Evolutionary conservation across 2,329 filamentous ascomycete species (phyloP).

Genomic region (Hypoxylon sp.): DNA sequence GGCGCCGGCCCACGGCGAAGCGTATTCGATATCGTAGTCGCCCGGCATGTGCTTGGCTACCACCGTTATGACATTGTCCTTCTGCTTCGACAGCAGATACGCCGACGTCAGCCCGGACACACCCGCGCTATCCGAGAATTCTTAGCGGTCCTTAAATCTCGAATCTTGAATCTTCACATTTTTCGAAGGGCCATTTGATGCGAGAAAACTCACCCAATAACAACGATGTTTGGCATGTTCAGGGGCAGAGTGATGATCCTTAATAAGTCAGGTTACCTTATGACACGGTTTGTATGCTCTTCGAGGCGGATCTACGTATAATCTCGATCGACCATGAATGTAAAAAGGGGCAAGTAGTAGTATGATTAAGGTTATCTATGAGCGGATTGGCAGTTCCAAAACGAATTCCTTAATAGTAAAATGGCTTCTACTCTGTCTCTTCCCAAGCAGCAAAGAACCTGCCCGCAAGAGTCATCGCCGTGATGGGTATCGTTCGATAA

Average conservation of each 20-base stretch:
- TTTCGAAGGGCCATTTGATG: neutral
- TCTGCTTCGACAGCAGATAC: conserved; percentile 50
- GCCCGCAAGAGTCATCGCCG: conserved; percentile 17
- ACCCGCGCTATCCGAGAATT: conserved; percentile 44
- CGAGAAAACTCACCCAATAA: conserved; percentile 44
- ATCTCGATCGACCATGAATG: neutral
- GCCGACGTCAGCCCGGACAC: conserved; percentile 52
- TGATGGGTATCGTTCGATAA: conserved; percentile 31
- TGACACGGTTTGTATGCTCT: neutral
- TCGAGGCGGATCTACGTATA: neutral
- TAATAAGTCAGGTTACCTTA: conserved; percentile 6
- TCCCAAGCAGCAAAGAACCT: neutral
- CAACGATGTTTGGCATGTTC: conserved; percentile 50
- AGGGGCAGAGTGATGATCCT: conserved; percentile 1
- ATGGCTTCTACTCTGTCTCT: neutral
- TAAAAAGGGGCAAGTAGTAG: neutral
- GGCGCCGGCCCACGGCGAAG: conserved; percentile 62
- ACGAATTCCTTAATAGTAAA: conserved; percentile 1
- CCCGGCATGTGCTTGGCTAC: conserved; percentile 92
- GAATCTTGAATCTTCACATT: conserved; percentile 3
- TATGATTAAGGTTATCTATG: neutral
- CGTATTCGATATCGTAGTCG: conserved; percentile 90
- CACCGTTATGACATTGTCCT: conserved; percentile 68
- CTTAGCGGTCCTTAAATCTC: conserved; percentile 10
- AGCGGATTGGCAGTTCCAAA: neutral